Evolutionary conservation across 805 yeast genomes (phyloP), one percentile per base, ranked within the genome.

Genomic region (Yarrowia alimentaria): DNA sequence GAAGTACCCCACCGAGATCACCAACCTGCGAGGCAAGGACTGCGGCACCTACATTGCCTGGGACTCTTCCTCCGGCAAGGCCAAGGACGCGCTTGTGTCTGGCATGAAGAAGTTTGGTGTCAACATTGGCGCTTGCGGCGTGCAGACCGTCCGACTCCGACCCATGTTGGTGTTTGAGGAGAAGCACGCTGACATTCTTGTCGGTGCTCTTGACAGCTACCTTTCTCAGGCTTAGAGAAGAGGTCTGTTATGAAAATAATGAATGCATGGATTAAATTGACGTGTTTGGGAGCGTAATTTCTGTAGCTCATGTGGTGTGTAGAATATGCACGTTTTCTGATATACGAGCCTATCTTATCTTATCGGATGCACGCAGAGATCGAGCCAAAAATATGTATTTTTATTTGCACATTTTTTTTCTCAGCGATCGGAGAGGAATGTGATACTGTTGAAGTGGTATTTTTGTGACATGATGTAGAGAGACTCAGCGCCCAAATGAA

Each of bases 101-200:
- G 79, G 75, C 56, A 73, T 83, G 76, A 81, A 79, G 69, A 62
- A 68, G 38, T 73, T 64, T 43, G 95, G 95, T 67, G 75, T 84
- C 56, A 85, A 86, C 67, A 76, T 84, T 63, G 95, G 95, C 60
- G 94, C 90, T 43, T 86, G 95, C 70, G 90, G 91, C 50, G 85
- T 78, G 51, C 76, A 72, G 56, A 78, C 90, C 53, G 83, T 86
- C 47, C 80, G 95, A 71, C 74, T 85, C 66, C 79, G 95, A 71
- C 95, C 95, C 55, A 76, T 86, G 35, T 71, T 85, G 60, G 79
- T 80, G 16, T 85, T 85, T 65, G 89, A 83, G 72, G 77, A 81
- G 70, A 81, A 81, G 68, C 94, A 85, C 62, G 91, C 85, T 52
- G 87, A 84, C 58, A 66, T 84, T 52, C 74, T 85, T 58, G 62